Conservation (phyloP, 176 grass and related monocot species). For the Aegilops bicornis region DNA sequence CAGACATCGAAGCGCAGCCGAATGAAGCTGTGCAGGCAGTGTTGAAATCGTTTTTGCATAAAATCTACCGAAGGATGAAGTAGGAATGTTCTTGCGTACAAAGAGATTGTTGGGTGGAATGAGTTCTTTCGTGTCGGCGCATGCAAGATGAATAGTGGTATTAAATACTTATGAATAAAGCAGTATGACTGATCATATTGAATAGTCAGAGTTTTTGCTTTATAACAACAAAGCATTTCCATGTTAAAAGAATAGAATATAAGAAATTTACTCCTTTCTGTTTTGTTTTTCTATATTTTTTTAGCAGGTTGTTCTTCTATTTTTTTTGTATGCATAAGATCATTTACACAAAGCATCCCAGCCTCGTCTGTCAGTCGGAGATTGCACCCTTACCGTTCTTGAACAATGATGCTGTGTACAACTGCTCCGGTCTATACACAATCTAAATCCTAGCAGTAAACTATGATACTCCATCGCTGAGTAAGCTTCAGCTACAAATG, state of each 20-base stretch:
- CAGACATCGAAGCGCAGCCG: slow-evolving; percentile 55
- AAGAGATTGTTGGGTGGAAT: background rate
- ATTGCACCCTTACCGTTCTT: slow-evolving; percentile 1
- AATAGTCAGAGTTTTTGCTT: background rate
- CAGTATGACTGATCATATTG: background rate
- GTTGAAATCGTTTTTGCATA: slow-evolving; percentile 63
- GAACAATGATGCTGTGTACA: slow-evolving; percentile 33
- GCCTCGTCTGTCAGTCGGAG: background rate
- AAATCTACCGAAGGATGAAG: slow-evolving; percentile 65
- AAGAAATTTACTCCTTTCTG: background rate
- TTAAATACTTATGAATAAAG: too few relatives aligned
- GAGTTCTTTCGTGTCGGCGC: background rate
- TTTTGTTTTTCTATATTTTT: background rate
- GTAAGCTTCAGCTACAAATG: slow-evolving; percentile 15
- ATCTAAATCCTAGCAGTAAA: background rate
- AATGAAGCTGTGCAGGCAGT: slow-evolving; percentile 49
- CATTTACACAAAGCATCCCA: background rate
- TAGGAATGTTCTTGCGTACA: background rate
- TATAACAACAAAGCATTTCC: background rate
- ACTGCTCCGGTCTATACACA: background rate
- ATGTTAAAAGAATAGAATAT: background rate
- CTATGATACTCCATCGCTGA: slow-evolving; percentile 15
- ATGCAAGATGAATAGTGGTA: too few relatives aligned
- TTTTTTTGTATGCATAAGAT: slow-evolving; percentile 22
- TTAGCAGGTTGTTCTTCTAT: background rate